Percentiles rank a stretch among this genome's conserved stretches.
phyloP scores from a whole-genome alignment of 148 eudicot species.

The Linanthus parryae region DNA sequence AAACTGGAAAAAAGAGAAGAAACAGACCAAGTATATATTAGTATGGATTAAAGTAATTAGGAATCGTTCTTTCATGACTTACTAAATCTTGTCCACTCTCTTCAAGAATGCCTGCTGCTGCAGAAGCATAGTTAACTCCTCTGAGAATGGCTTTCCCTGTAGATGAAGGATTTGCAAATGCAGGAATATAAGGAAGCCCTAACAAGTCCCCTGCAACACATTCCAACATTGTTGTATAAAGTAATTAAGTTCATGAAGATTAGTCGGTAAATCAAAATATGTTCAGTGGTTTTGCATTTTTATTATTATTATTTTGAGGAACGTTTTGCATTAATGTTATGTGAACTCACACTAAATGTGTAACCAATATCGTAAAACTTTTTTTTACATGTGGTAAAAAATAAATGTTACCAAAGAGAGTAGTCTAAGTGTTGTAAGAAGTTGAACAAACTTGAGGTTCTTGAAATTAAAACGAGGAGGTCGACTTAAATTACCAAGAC shows the following conservation, averaged over 20 bases:
- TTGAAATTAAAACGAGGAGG: background rate
- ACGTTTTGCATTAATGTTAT: background rate
- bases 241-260: background rate
- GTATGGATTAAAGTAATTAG: no score
- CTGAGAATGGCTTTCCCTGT: slow-evolving; percentile 31
- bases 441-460: background rate
- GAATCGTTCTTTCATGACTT: no score
- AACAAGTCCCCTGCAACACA: slow-evolving; percentile 41
- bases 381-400: background rate
- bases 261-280: background rate
- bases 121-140: slow-evolving; percentile 84
- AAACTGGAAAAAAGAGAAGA: no score
- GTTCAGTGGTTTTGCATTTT: background rate
- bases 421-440: background rate
- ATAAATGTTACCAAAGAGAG: background rate
- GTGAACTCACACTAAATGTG: background rate
- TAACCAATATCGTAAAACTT: background rate
- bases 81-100: slow-evolving; percentile 65
- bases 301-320: background rate
- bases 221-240: background rate
- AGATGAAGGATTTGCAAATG: slow-evolving; percentile 43
- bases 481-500: slow-evolving; percentile 27
- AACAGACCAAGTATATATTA: no score
- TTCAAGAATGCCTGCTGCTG: slow-evolving; percentile 74
- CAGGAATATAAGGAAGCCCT: slow-evolving; percentile 42